Evolutionary conservation across 176 grass and related monocot species (phyloP).

Genomic region (Zea mays): Zm-B73-REFERENCE-NAM-5.0 NC_050099.1:216449501-216450000

Average conservation of each 20-base stretch:
- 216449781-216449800: background rate
- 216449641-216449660: too few species aligned
- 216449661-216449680: too few species aligned
- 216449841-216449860: background rate
- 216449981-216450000: background rate
- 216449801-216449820: background rate
- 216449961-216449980: constrained; percentile 13
- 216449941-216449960: background rate
- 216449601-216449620: too few species aligned
- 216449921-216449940: background rate
- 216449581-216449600: too few species aligned
- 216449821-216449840: background rate
- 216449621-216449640: too few species aligned
- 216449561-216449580: too few species aligned
- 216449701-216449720: background rate
- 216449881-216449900: background rate
- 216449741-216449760: background rate
- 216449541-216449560: too few species aligned
- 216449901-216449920: background rate
- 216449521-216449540: too few species aligned
- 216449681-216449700: background rate
- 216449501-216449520: too few species aligned
- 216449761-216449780: background rate
- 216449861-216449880: background rate
- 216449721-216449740: background rate